Evolutionary conservation across 306 rosid species (phyloP).

Genomic region (Herpetospermum pedunculosum): DNA sequence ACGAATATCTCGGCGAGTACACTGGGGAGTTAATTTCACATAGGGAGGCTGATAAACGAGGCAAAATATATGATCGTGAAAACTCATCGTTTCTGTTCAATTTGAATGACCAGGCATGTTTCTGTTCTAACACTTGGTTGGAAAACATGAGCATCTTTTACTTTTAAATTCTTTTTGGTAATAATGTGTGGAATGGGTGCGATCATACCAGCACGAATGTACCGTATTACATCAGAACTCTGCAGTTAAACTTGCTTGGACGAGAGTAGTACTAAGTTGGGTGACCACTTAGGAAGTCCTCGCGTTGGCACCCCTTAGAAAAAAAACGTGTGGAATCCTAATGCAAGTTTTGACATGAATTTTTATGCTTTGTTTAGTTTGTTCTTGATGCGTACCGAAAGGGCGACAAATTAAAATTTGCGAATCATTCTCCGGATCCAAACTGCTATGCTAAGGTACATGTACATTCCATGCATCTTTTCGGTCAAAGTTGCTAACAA

Average conservation of each 20-base stretch:
- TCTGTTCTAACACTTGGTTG: background rate
- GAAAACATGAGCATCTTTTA: background rate
- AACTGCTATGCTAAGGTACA: slow-evolving; percentile 95
- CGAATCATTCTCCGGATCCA: slow-evolving; percentile 95
- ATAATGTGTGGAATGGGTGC: background rate
- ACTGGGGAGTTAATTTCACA: slow-evolving; percentile 97
- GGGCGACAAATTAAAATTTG: slow-evolving; percentile 96
- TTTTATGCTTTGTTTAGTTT: slow-evolving; percentile 41
- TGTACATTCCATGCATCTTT: slow-evolving; percentile 17
- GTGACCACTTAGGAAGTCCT: too few relatives aligned
- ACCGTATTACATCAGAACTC: too few relatives aligned
- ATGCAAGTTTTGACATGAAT: background rate
- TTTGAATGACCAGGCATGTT: slow-evolving; percentile 91
- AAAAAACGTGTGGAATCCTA: background rate
- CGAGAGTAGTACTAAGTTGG: too few relatives aligned
- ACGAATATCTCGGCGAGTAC: slow-evolving; percentile 99
- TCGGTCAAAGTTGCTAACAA: background rate
- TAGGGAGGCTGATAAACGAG: slow-evolving; percentile 96
- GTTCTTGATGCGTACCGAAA: slow-evolving; percentile 97
- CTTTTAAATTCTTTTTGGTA: background rate
- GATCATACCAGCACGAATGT: too few relatives aligned
- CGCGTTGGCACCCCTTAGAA: too few relatives aligned
- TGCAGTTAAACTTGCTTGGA: too few relatives aligned
- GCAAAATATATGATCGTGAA: slow-evolving; percentile 97
- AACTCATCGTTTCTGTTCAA: slow-evolving; percentile 97